Evolutionary conservation across 2,329 filamentous ascomycete genomes (phyloP), one percentile per base, ranked within the genome.

Genomic region (Colletotrichum viniferum): DNA sequence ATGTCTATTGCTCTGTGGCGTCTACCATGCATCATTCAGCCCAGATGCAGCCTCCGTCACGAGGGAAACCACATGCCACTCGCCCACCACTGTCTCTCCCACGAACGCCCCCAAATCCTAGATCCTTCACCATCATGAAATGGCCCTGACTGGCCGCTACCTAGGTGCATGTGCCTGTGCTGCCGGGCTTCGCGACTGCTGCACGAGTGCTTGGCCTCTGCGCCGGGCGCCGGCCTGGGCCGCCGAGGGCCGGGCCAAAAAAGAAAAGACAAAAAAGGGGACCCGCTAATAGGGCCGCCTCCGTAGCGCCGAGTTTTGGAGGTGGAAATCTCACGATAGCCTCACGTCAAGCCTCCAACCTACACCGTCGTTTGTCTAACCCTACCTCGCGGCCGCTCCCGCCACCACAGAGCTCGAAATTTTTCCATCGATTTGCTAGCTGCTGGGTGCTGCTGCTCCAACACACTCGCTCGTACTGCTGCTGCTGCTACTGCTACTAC

Each of bases 291-390:
- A 5, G 58, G 24, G 56, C 70, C 70, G 63, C 52, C 69, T 16
- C 30, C 69, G 55, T 48, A 24, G 56, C 62, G 62, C 63, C 73
- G 73, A 68, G 24, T 63, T 34, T 32, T 60, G 56, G 3, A 3
- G 58, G 58, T 52, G 26, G 43, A 14, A 62, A 66, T 73, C 56
- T 60, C 34, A 73, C 69, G 69, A 75, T 75, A 43, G 56, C 73
- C 63, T 75, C 73, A 68, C 32, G 43, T 63, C 56, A 73, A 58
- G 26, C 62, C 43, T 62, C 36, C 32, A 67, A 36, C 32, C 73
- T 38, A 58, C 63, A 48, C 55, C 63, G 26, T 63, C 38, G 14
- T 62, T 43, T 58, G 32, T 43, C 69, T 48, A 26, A 48, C 56
- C 73, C 58, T 64, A 52, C 55, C 55, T 38, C 56, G 58, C 21